phyloP scores from a whole-genome alignment of 2,329 filamentous ascomycete species.

The Bipolaris victoriae region DNA sequence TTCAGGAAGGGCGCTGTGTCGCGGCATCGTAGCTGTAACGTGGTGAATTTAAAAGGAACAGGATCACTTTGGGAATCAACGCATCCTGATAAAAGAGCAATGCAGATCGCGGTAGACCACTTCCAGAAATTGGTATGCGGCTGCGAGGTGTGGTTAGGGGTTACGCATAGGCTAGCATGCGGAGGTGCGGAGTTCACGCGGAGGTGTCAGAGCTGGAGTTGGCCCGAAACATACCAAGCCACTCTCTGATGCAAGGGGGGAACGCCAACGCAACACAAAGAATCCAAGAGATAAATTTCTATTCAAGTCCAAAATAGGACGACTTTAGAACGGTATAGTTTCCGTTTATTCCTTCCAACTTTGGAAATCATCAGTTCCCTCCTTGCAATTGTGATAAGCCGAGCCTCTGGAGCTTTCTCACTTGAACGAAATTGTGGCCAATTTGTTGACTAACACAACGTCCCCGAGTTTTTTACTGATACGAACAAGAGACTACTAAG shows the following conservation, averaged over 20 bases:
- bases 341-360: slow-evolving; percentile 1
- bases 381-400: neutral
- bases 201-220: slow-evolving; percentile 35
- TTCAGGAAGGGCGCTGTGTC: slow-evolving; percentile 44
- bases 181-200: slow-evolving; percentile 35
- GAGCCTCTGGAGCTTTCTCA: slow-evolving; percentile 1
- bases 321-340: slow-evolving; percentile 7
- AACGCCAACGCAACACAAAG: slow-evolving; percentile 33
- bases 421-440: neutral
- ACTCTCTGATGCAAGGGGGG: slow-evolving; percentile 28
- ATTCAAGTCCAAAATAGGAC: slow-evolving; percentile 34
- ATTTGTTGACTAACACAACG: slow-evolving; percentile 4
- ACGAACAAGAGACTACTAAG: slow-evolving; percentile 2
- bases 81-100: slow-evolving; percentile 23
- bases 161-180: slow-evolving; percentile 6
- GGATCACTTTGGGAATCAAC: slow-evolving; percentile 4
- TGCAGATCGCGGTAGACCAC: slow-evolving; percentile 1
- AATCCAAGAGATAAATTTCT: slow-evolving; percentile 22
- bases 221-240: slow-evolving; percentile 40
- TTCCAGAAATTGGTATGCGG: slow-evolving; percentile 3
- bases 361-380: slow-evolving; percentile 1
- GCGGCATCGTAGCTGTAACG: slow-evolving; percentile 38
- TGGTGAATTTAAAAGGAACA: slow-evolving; percentile 3
- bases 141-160: slow-evolving; percentile 8
- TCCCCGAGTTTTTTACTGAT: neutral